These are phyloP conservation scores for Combretum micranthum DNA, from an alignment of 345 rosid genomes.

Conservation along the genomic window DNA sequence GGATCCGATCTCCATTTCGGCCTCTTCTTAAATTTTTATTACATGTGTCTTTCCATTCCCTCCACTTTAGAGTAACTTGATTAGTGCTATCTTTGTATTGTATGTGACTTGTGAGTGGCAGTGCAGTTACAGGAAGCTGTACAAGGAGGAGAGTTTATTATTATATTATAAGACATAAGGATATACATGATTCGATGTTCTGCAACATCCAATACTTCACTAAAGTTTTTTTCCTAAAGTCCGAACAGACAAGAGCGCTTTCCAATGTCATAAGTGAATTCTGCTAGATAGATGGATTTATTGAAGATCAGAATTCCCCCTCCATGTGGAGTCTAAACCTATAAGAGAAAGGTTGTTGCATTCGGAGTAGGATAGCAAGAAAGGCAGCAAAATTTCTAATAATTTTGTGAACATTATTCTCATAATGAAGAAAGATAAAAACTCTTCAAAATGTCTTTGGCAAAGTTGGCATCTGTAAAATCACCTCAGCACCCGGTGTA, in stretches of 20 bases:
- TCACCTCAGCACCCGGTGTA: conserved; percentile 66
- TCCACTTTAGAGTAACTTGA: conserved; percentile 11
- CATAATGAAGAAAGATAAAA: conserved; percentile 32
- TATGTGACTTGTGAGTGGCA: too few relatives aligned
- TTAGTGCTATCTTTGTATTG: conserved; percentile 18
- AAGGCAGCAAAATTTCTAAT: conserved; percentile 29
- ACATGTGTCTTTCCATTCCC: conserved; percentile 3
- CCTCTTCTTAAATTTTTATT: conserved; percentile 15
- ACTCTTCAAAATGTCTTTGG: conserved; percentile 14
- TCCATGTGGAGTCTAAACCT: conserved; percentile 18
- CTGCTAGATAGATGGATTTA: conserved; percentile 5
- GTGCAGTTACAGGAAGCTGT: conserved; percentile 16
- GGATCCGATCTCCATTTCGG: conserved; percentile 16
- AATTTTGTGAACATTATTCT: conserved; percentile 38
- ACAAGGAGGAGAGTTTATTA: conserved; percentile 7
- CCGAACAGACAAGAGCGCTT: conserved; percentile 16
- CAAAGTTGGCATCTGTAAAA: conserved; percentile 11
- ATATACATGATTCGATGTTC: conserved; percentile 8
- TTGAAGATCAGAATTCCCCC: conserved; percentile 13
- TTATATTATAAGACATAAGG: conserved; percentile 10
- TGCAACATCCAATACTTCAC: conserved; percentile 19
- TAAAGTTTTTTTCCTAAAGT: conserved; percentile 15
- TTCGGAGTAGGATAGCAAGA: conserved; percentile 20
- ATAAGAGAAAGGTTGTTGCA: conserved; percentile 11
- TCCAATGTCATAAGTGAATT: neutral